Evolutionary conservation across 108 stramenopile species (phyloP).

Genomic region (Cyclotella atomus): DNA sequence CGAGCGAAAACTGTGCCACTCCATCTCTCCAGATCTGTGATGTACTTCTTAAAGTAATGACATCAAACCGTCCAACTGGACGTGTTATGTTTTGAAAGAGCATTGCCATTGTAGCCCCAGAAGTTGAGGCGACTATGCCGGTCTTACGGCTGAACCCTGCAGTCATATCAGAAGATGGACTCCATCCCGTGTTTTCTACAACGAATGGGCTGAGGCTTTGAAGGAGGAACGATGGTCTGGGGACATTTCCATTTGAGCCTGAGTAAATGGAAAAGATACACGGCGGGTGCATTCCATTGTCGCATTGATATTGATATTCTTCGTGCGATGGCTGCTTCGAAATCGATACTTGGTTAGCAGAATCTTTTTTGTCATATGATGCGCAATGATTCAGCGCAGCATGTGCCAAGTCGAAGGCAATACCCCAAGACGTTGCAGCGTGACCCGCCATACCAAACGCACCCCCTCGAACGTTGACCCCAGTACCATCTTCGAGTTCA

Average conservation of each 20-base stretch:
- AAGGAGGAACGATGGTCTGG: slow-evolving; percentile 33
- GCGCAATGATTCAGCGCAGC: slow-evolving; percentile 37
- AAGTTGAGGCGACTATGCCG: slow-evolving; percentile 42
- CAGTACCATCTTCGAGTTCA: neutral
- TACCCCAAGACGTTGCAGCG: slow-evolving; percentile 42
- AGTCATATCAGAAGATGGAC: slow-evolving; percentile 50
- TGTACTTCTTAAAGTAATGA: slow-evolving; percentile 47
- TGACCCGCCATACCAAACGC: slow-evolving; percentile 60
- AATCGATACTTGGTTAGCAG: neutral
- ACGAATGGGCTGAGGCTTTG: slow-evolving; percentile 31
- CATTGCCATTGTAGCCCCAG: slow-evolving; percentile 44
- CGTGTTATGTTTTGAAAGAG: slow-evolving; percentile 44
- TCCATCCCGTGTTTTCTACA: slow-evolving; percentile 57
- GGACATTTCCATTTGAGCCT: slow-evolving; percentile 46
- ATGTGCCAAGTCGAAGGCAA: slow-evolving; percentile 44
- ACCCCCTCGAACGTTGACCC: slow-evolving; percentile 18
- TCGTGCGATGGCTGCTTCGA: slow-evolving; percentile 6
- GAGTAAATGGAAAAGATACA: slow-evolving; percentile 54
- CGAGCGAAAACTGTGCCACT: slow-evolving; percentile 35
- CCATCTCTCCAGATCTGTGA: slow-evolving; percentile 47
- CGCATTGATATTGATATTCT: slow-evolving; percentile 10
- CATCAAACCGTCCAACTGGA: slow-evolving; percentile 41
- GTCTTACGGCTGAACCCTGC: slow-evolving; percentile 53
- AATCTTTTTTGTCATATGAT: neutral
- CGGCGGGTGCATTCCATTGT: slow-evolving; percentile 41